Evolutionary conservation across 2,329 filamentous ascomycete species (phyloP).

Genomic region (Trichoderma harzianum): DNA sequence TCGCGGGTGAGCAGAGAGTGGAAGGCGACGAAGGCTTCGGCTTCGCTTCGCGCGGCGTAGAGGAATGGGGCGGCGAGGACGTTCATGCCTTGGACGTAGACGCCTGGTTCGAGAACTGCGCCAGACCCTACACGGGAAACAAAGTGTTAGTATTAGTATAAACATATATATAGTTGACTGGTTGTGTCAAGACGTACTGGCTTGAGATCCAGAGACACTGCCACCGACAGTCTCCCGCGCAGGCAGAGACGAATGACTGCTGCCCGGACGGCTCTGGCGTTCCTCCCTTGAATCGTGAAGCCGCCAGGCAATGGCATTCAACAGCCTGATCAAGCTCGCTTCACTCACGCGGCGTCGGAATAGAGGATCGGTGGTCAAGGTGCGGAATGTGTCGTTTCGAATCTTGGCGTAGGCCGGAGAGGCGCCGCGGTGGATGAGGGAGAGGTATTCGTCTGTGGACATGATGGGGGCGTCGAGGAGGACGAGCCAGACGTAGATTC

Average conservation of each 20-base stretch:
- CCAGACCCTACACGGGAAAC: conserved; percentile 54
- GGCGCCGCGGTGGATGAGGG: conserved; percentile 85
- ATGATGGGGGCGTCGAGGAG: conserved; percentile 84
- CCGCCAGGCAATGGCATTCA: conserved; percentile 94
- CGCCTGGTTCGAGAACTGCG: conserved; percentile 63
- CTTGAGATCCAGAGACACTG: conserved; percentile 38
- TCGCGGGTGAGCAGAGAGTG: conserved; percentile 82
- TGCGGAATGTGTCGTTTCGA: conserved; percentile 96
- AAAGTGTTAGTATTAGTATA: conserved; percentile 29
- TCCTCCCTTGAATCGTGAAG: conserved; percentile 72
- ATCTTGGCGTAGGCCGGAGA: conserved; percentile 97
- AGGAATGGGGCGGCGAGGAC: conserved; percentile 93
- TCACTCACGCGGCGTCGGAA: conserved; percentile 95
- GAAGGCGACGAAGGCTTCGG: conserved; percentile 90
- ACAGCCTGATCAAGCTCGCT: conserved; percentile 85
- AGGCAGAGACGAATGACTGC: conserved; percentile 35
- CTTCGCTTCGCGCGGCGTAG: conserved; percentile 90
- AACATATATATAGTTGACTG: background rate
- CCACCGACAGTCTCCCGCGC: conserved; percentile 32
- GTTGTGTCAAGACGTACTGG: conserved; percentile 29
- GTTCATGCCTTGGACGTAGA: conserved; percentile 99
- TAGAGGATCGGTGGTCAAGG: conserved; percentile 91
- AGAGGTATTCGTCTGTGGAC: conserved; percentile 82
- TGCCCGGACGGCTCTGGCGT: conserved; percentile 39
- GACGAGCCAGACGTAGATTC: conserved; percentile 95